A percentile compares a stretch with the other conserved stretches of the same genome.
phyloP scores from a whole-genome alignment of 495 filamentous ascomycete species.

The Daldinia childiae region DNA sequence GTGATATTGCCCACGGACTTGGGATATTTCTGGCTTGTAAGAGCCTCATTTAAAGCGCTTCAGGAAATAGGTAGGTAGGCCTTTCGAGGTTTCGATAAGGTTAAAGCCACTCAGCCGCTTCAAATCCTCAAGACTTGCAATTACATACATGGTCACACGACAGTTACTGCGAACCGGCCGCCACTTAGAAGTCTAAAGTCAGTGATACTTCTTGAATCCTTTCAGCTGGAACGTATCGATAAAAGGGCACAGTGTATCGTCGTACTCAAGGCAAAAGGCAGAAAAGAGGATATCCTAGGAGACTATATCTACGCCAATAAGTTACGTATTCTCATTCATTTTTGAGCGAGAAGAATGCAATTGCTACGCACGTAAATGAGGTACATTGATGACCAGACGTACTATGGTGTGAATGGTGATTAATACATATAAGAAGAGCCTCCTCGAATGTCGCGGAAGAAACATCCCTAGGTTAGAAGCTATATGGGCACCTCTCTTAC shows the following conservation, averaged over 20 bases:
- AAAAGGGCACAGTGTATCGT: no score
- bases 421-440: not conserved
- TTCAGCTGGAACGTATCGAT: not conserved
- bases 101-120: constrained; percentile 1
- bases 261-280: no score
- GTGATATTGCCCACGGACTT: not conserved
- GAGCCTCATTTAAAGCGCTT: not conserved
- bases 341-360: no score
- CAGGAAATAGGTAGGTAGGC: not conserved
- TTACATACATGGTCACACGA: not conserved
- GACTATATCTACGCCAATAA: no score
- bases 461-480: not conserved
- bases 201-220: not conserved
- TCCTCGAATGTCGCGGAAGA: not conserved
- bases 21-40: not conserved
- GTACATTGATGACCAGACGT: no score
- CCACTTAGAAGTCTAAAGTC: not conserved
- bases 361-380: no score
- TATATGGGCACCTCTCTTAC: not conserved
- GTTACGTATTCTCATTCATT: no score
- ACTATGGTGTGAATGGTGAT: no score
- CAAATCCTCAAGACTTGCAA: not conserved
- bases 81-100: not conserved
- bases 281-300: no score
- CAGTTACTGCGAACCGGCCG: not conserved